Conservation (phyloP, 148 eudicot species). For the Chenopodium formosanum region DNA sequence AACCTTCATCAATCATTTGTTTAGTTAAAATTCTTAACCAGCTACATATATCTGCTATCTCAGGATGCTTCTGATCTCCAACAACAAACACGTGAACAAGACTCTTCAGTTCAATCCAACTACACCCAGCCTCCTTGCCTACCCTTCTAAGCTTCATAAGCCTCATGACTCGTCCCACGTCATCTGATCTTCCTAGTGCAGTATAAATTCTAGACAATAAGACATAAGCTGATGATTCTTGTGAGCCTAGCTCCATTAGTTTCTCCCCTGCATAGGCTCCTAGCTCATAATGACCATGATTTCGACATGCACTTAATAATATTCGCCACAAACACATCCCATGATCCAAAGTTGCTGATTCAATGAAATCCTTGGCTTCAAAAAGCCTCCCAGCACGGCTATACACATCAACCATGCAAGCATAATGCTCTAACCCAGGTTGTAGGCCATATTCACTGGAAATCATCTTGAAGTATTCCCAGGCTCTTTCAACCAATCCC, state of each 20-base stretch:
- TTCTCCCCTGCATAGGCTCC: constrained; percentile 75
- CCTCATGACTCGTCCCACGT: constrained; percentile 50
- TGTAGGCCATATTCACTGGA: constrained; percentile 34
- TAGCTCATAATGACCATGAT: constrained; percentile 46
- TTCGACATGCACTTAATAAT: constrained; percentile 55
- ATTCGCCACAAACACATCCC: constrained; percentile 60
- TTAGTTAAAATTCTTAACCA: constrained; percentile 42
- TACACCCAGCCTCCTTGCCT: constrained; percentile 65
- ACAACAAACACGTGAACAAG: constrained; percentile 59
- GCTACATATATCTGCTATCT: constrained; percentile 33
- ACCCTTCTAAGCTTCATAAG: constrained; percentile 56
- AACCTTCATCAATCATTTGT: constrained; percentile 53
- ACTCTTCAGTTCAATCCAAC: constrained; percentile 67
- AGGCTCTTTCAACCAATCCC: constrained; percentile 55
- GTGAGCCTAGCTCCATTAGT: constrained; percentile 58
- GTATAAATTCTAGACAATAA: constrained; percentile 53
- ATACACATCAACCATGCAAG: constrained; percentile 62
- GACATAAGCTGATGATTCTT: constrained; percentile 64
- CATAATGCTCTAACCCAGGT: constrained; percentile 58
- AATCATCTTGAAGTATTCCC: constrained; percentile 49
- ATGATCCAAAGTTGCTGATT: constrained; percentile 47
- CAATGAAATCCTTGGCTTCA: constrained; percentile 59
- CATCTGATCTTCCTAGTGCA: constrained; percentile 45
- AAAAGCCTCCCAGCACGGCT: constrained; percentile 59
- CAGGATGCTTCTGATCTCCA: constrained; percentile 62